phyloP scores from a whole-genome alignment of 352 stramenopile species.

The Pythium utonaiense region DNA sequence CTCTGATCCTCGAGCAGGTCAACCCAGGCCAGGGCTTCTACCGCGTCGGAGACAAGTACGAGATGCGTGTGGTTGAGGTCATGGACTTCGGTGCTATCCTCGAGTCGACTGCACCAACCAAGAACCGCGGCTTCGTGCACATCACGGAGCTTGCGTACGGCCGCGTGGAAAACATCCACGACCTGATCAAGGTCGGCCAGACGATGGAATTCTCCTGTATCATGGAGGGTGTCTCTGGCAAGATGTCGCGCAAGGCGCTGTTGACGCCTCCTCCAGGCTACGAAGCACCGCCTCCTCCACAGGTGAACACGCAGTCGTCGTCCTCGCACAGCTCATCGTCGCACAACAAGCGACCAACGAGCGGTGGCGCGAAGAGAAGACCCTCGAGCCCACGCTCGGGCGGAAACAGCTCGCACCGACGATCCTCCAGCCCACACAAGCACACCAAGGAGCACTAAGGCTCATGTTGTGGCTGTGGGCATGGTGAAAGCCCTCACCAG shows the following conservation, averaged over 20 bases:
- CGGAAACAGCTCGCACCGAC: slow-evolving; percentile 7
- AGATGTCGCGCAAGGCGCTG: slow-evolving; percentile 76
- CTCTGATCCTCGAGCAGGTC: slow-evolving; percentile 56
- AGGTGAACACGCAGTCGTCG: not conserved
- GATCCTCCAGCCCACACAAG: slow-evolving; percentile 4
- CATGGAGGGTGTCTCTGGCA: slow-evolving; percentile 68
- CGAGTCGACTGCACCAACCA: slow-evolving; percentile 56
- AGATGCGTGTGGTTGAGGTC: slow-evolving; percentile 90
- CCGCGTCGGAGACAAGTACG: slow-evolving; percentile 86
- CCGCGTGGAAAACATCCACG: slow-evolving; percentile 64
- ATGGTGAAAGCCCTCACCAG: not conserved
- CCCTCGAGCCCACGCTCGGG: not conserved
- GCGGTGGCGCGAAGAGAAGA: slow-evolving; percentile 20
- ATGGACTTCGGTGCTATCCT: slow-evolving; percentile 96
- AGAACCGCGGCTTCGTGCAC: slow-evolving; percentile 92
- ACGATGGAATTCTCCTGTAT: slow-evolving; percentile 81
- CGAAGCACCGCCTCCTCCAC: not conserved
- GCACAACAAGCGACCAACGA: slow-evolving; percentile 19
- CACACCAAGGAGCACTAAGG: slow-evolving; percentile 3
- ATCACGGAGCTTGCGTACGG: slow-evolving; percentile 88
- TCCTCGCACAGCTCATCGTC: slow-evolving; percentile 1
- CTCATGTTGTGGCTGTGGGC: not conserved
- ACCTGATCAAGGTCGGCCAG: slow-evolving; percentile 58
- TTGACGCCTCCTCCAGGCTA: slow-evolving; percentile 14
- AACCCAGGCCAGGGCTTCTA: slow-evolving; percentile 50